phyloP scores from a whole-genome alignment of 2,329 filamentous ascomycete species.

The Septoria petroselini region DNA sequence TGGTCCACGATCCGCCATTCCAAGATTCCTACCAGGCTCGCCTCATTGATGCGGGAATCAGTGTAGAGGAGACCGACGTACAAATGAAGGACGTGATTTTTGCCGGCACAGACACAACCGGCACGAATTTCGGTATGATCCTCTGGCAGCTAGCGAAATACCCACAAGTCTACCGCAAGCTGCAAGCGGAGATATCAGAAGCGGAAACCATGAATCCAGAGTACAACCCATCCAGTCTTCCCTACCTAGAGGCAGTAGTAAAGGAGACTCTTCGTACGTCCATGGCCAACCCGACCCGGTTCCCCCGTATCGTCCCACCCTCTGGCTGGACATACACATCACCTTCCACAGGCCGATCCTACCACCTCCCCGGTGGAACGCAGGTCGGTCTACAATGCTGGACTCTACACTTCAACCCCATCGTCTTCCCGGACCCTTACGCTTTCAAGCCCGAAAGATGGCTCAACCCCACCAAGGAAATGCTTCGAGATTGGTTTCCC shows the following conservation, averaged over 20 bases:
- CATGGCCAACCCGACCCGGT: constrained; percentile 52
- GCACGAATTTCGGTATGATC: constrained; percentile 52
- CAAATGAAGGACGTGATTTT: constrained; percentile 57
- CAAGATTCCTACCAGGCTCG: constrained; percentile 50
- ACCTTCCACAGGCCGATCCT: constrained; percentile 15
- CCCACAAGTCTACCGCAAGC: constrained; percentile 41
- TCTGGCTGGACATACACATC: constrained; percentile 39
- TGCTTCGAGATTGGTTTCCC: constrained; percentile 47
- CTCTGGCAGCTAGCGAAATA: constrained; percentile 47
- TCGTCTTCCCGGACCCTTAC: constrained; percentile 44
- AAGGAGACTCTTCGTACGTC: constrained; percentile 52
- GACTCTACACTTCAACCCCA: constrained; percentile 48
- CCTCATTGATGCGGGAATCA: constrained; percentile 46
- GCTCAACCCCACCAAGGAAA: constrained; percentile 40
- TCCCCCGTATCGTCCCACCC: constrained; percentile 49
- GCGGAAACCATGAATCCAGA: constrained; percentile 26
- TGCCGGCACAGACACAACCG: constrained; percentile 54
- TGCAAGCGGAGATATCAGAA: constrained; percentile 39
- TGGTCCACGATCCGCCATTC: constrained; percentile 38
- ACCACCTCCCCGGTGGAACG: constrained; percentile 42
- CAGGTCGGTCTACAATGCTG: constrained; percentile 48
- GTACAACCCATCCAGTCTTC: constrained; percentile 39
- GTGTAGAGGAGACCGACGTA: constrained; percentile 45
- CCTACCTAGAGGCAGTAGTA: constrained; percentile 50
- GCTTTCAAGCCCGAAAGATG: constrained; percentile 51